Conservation (phyloP, 1,139 yeast species). For the Starmera stellimalicola region DNA sequence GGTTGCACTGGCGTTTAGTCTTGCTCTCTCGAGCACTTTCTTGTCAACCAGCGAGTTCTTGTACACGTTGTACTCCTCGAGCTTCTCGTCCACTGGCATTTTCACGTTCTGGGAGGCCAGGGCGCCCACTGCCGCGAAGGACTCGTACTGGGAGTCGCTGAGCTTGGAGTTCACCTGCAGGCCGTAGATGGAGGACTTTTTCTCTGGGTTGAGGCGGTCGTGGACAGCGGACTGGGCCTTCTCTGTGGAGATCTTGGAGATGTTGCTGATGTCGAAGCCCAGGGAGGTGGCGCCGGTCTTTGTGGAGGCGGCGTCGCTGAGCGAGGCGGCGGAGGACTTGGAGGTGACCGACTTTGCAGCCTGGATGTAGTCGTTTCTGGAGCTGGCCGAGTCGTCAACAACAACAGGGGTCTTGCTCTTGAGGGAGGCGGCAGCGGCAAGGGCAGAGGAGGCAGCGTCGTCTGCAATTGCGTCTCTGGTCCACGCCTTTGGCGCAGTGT, state of each 20-base stretch:
- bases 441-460: constrained; percentile 32
- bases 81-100: constrained; percentile 16
- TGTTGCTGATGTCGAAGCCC: constrained; percentile 23
- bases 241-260: constrained; percentile 14
- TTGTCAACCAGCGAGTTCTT: constrained; percentile 37
- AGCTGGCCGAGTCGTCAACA: constrained; percentile 1
- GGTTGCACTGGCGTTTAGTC: constrained; percentile 45
- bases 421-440: constrained; percentile 26
- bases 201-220: constrained; percentile 38
- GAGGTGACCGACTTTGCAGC: constrained; percentile 23
- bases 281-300: constrained; percentile 20
- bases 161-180: constrained; percentile 25
- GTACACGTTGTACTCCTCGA: constrained; percentile 14
- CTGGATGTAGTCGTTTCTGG: constrained; percentile 12
- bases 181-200: constrained; percentile 31
- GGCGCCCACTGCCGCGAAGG: constrained; percentile 28
- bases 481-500: constrained; percentile 35
- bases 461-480: constrained; percentile 29
- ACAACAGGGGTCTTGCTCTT: constrained; percentile 2
- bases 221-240: constrained; percentile 11
- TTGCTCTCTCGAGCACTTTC: constrained; percentile 53
- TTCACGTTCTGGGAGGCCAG: constrained; percentile 25
- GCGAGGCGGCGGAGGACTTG: constrained; percentile 8
- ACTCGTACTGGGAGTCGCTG: constrained; percentile 11
- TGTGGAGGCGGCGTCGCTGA: constrained; percentile 1